Evolutionary conservation across 352 stramenopile species (phyloP).

Genomic region (Phytophthora nicotianae): DNA sequence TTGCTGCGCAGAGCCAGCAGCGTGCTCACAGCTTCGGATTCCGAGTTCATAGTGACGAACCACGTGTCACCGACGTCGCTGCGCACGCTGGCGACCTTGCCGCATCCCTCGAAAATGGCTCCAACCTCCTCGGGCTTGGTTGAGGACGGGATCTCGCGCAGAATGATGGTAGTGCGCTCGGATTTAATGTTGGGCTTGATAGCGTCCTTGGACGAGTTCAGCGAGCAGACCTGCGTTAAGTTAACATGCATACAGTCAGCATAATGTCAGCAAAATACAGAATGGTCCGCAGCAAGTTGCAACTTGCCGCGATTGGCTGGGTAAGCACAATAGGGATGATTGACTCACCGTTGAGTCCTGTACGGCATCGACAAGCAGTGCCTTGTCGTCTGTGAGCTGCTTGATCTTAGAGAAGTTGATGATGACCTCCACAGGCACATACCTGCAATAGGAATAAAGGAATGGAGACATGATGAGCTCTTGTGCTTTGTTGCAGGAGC

Average conservation of each 20-base stretch:
- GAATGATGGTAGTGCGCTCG: conserved; percentile 93
- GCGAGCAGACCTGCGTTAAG: conserved; percentile 50
- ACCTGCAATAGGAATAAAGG: conserved; percentile 44
- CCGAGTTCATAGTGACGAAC: conserved; percentile 92
- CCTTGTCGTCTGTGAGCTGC: conserved; percentile 70
- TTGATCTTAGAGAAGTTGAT: conserved; percentile 88
- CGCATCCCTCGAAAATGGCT: conserved; percentile 86
- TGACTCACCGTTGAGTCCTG: conserved; percentile 63
- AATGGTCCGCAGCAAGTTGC: background rate
- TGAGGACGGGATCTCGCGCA: conserved; percentile 91
- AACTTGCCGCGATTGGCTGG: background rate
- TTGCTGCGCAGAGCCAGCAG: conserved; percentile 88
- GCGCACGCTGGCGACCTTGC: conserved; percentile 78
- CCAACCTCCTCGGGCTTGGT: conserved; percentile 86
- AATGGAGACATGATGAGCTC: background rate
- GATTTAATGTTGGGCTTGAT: conserved; percentile 94
- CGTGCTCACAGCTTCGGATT: conserved; percentile 87
- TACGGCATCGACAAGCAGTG: conserved; percentile 73
- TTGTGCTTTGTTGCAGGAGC: background rate
- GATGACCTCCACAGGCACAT: conserved; percentile 84
- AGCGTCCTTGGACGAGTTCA: conserved; percentile 82
- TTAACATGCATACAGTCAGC: conserved; percentile 39
- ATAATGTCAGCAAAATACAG: conserved; percentile 17
- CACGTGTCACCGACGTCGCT: conserved; percentile 94
- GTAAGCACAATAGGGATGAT: background rate